Evolutionary conservation across 805 yeast species (phyloP).

Genomic region (Nakazawaea pomicola): DNA sequence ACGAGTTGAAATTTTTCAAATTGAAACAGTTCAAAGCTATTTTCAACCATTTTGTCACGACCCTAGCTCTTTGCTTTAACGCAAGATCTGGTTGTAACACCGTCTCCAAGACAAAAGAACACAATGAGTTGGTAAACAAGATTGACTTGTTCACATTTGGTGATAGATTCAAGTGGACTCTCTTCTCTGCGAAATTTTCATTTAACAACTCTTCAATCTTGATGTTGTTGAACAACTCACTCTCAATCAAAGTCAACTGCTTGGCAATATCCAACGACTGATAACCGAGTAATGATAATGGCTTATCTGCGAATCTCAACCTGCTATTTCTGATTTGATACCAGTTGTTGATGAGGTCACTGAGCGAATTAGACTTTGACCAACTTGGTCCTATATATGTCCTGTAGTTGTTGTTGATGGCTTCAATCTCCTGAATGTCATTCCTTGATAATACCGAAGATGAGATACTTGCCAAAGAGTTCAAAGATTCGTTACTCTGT

Average conservation of each 20-base stretch:
- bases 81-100: constrained; percentile 48
- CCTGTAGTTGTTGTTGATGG: background rate
- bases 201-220: constrained; percentile 62
- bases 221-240: constrained; percentile 57
- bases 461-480: constrained; percentile 8
- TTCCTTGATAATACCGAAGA: constrained; percentile 3
- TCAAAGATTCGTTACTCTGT: constrained; percentile 11
- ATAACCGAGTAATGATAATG: constrained; percentile 49
- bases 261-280: constrained; percentile 74
- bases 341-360: constrained; percentile 39
- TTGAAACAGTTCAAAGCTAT: constrained; percentile 69
- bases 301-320: constrained; percentile 53
- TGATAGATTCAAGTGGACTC: constrained; percentile 52
- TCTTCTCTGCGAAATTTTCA: constrained; percentile 56
- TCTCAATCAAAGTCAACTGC: constrained; percentile 70
- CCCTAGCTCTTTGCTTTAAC: constrained; percentile 44
- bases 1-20: constrained; percentile 69
- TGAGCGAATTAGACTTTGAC: constrained; percentile 23
- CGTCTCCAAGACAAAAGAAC: constrained; percentile 70
- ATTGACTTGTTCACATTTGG: constrained; percentile 60
- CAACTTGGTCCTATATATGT: constrained; percentile 4
- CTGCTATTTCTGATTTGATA: constrained; percentile 45
- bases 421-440: constrained; percentile 7
- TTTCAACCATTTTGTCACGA: constrained; percentile 67
- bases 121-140: constrained; percentile 64